These are phyloP conservation scores for Pezicula rhizophila DNA, from an alignment of 2,329 filamentous ascomycete genomes.

Conservation along the genomic window DNA sequence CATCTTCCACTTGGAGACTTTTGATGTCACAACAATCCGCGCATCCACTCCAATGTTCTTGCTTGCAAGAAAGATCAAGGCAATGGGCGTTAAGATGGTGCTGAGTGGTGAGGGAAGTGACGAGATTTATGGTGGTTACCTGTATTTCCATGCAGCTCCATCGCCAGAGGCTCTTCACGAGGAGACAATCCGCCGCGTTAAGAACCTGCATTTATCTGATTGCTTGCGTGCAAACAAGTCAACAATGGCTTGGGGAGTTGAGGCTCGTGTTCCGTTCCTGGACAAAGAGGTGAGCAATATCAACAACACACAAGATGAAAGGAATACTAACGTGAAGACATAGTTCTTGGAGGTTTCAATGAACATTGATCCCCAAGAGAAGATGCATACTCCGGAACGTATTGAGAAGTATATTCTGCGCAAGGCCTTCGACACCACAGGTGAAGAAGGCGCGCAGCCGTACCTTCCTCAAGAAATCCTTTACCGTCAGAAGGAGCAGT, in stretches of 20 bases:
- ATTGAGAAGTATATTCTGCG: constrained; percentile 98
- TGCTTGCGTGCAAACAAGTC: constrained; percentile 99
- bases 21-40: constrained; percentile 96
- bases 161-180: constrained; percentile 89
- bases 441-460: constrained; percentile 71
- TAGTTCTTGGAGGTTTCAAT: constrained; percentile 87
- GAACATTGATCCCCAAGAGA: constrained; percentile 84
- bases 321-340: constrained; percentile 11
- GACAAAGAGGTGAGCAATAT: constrained; percentile 67
- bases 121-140: constrained; percentile 96
- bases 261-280: constrained; percentile 95
- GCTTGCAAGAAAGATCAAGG: constrained; percentile 97
- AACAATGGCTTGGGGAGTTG: constrained; percentile 94
- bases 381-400: constrained; percentile 40
- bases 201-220: constrained; percentile 95
- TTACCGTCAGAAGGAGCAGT: constrained; percentile 99
- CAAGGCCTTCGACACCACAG: constrained; percentile 92
- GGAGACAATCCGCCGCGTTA: constrained; percentile 88
- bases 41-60: constrained; percentile 99
- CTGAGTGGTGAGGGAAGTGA: constrained; percentile 94
- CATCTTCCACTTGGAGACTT: constrained; percentile 96
- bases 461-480: constrained; percentile 97
- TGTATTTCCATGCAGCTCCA: constrained; percentile 96
- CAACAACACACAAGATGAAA: not conserved
- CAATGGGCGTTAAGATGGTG: constrained; percentile 99